Conservation (phyloP, 2,329 filamentous ascomycete genomes). For the Curvularia spicifera region DNA sequence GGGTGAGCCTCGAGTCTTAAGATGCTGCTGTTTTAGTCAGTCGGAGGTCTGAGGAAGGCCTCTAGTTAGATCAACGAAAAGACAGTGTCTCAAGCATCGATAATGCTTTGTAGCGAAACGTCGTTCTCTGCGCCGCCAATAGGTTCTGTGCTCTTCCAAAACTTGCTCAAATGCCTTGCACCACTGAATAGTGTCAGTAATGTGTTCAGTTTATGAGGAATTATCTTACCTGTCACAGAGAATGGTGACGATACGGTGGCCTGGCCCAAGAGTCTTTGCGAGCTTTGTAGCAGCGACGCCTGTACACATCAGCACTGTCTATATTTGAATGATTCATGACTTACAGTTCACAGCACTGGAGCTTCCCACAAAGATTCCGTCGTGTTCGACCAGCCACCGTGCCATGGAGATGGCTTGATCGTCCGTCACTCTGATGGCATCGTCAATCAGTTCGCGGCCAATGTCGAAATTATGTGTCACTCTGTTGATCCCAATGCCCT, state of each 20-base stretch:
- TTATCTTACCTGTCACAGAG: constrained; percentile 67
- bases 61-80: background rate
- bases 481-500: constrained; percentile 94
- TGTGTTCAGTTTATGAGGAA: background rate
- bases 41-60: background rate
- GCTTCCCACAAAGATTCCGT: constrained; percentile 92
- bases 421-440: constrained; percentile 87
- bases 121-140: constrained; percentile 60
- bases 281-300: constrained; percentile 73
- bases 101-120: constrained; percentile 64
- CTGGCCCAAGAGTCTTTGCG: constrained; percentile 68
- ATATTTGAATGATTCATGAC: constrained; percentile 34
- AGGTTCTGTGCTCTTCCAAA: constrained; percentile 76
- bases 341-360: constrained; percentile 94
- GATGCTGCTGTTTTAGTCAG: background rate
- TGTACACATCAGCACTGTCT: constrained; percentile 27
- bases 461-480: constrained; percentile 93
- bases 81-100: constrained; percentile 42
- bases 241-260: constrained; percentile 75
- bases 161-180: constrained; percentile 82
- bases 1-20: background rate
- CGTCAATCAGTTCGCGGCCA: constrained; percentile 83
- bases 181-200: constrained; percentile 54
- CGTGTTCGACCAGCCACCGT: constrained; percentile 92
- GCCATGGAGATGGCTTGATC: constrained; percentile 91